Evolutionary conservation across 202 grass and related monocot genomes (phyloP), one percentile per base, ranked within the genome.

Genomic region (Setaria italica): DNA sequence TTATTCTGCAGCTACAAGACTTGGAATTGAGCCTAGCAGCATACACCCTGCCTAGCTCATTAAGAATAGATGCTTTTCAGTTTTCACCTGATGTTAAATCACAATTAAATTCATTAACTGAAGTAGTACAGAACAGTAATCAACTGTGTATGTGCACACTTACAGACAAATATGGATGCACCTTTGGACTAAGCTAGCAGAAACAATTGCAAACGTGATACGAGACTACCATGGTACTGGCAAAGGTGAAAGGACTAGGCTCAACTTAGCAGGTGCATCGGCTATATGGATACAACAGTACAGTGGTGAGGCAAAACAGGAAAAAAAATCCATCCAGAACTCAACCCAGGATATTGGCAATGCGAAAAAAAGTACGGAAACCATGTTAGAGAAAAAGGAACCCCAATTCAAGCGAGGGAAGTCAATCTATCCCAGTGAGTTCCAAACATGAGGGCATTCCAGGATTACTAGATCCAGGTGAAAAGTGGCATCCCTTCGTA

Each of bases 401-500:
- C 21, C 17, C 20, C 43, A n/a, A 30, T 21, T n/a, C n/a, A 62
- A 80, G 49, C 32, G 60, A 34, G 30, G 42, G 54, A n/a, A 16
- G 0, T 72, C 65, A 78, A 64, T 70, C 21, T 64, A 43, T 60
- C 57, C 35, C 12, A 34, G 2, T 10, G 10, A 48, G 58, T 63
- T 63, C n/a, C 9, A 48, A 53, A 39, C 48, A 69, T 56, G 34
- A 53, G 2, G 1, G 51, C 9, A 19, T 49, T 21, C 55, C 7
- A 58, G 55, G 19, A 58, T n/a, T n/a, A 62, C 48, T 50, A 67
- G 17, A 59, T 78, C 67, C 29, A 59, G 50, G 50, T 85, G 39
- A 48, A 47, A 85, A 77, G 7, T 74, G 47, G 6, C 11, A 0
- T 51, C 29, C 21, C 39, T 15, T 3, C 19, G 35, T 77, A 45